phyloP scores from a whole-genome alignment of 176 grass and related monocot species.

The Pharus latifolius region DNA sequence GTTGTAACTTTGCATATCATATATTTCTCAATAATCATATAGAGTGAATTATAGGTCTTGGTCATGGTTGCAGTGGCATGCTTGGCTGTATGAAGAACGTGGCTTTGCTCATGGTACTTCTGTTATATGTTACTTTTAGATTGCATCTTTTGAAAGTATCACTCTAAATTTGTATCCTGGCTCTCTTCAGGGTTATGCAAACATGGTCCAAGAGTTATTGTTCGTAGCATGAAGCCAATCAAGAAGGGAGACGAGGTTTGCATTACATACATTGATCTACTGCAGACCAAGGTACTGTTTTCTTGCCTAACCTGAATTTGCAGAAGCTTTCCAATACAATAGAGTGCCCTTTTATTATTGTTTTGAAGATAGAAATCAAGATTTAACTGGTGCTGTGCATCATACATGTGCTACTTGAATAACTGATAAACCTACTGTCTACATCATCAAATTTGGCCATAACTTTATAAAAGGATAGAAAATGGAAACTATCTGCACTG shows the following conservation, averaged over 20 bases:
- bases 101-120: slow-evolving; percentile 34
- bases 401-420: not conserved
- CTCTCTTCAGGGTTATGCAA: slow-evolving; percentile 31
- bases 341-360: not conserved
- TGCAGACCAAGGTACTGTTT: slow-evolving; percentile 60
- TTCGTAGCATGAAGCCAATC: slow-evolving; percentile 71
- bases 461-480: not conserved
- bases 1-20: not conserved
- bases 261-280: slow-evolving; percentile 75
- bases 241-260: slow-evolving; percentile 65
- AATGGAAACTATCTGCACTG: not conserved
- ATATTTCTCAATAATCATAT: not conserved
- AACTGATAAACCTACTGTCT: not conserved
- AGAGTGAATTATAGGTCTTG: not conserved
- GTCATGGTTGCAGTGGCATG: slow-evolving; percentile 48
- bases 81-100: slow-evolving; percentile 20
- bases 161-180: not conserved
- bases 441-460: not conserved
- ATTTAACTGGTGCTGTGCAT: not conserved
- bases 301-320: not conserved
- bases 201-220: slow-evolving; percentile 58
- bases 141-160: not conserved
- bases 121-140: slow-evolving; percentile 3
- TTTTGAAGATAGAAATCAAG: not conserved
- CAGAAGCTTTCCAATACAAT: not conserved